These are phyloP conservation scores for Neonectria ditissima DNA, from an alignment of 2,329 filamentous ascomycete genomes.

Conservation along the genomic window DNA sequence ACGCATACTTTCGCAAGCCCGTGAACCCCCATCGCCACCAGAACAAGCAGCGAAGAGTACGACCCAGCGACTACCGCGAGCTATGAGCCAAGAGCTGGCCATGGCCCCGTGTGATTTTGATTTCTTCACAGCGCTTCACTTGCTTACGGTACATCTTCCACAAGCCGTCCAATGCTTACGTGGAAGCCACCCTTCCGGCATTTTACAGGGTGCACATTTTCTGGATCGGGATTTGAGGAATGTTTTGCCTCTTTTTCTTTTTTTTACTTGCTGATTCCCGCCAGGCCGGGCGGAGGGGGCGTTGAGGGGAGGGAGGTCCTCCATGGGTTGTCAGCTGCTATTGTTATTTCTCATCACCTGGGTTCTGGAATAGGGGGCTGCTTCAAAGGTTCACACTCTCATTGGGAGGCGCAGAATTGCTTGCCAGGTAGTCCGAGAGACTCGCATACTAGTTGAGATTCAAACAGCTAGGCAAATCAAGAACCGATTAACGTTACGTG, in stretches of 20 bases:
- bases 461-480: slow-evolving; percentile 32
- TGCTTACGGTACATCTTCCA: slow-evolving; percentile 1
- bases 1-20: slow-evolving; percentile 94
- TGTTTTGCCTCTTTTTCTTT: slow-evolving; percentile 27
- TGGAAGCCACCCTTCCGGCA: slow-evolving; percentile 14
- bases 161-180: slow-evolving; percentile 11
- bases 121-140: slow-evolving; percentile 2
- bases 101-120: slow-evolving; percentile 4
- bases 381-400: slow-evolving; percentile 4
- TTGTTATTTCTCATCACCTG: slow-evolving; percentile 25
- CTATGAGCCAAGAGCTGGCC: slow-evolving; percentile 60
- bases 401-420: slow-evolving; percentile 6
- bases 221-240: slow-evolving; percentile 24
- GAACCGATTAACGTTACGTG: slow-evolving; percentile 20
- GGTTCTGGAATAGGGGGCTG: slow-evolving; percentile 17
- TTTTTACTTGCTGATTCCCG: slow-evolving; percentile 31
- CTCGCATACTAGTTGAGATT: slow-evolving; percentile 15
- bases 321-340: slow-evolving; percentile 18
- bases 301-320: slow-evolving; percentile 28
- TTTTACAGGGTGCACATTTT: slow-evolving; percentile 13
- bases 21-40: slow-evolving; percentile 94
- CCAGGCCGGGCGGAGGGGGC: slow-evolving; percentile 35
- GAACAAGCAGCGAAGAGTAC: slow-evolving; percentile 80
- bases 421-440: slow-evolving; percentile 7
- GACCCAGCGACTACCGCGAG: slow-evolving; percentile 92